Evolutionary conservation across 106 monocot species (phyloP), one percentile per base, ranked within the genome.

Genomic region (Ottelia alismoides): DNA sequence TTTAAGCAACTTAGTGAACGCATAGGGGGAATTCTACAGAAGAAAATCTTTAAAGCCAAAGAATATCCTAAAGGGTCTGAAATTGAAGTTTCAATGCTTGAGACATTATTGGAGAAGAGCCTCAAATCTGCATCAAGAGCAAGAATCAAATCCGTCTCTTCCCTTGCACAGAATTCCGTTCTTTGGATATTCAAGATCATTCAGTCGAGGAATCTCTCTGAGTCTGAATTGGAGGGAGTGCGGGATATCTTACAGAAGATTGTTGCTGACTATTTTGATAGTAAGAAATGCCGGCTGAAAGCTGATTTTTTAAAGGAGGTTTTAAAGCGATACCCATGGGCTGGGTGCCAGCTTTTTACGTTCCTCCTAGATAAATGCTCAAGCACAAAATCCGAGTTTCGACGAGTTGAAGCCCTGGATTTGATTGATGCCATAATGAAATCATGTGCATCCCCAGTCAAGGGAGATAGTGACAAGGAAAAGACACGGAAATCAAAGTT

Each of bases 131-230:
- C 82, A 24, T 82, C 90, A 1, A 82, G 82, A 30, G 69, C 82
- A 22, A 70, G 77, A n/a, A 49, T 64, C 49, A 89, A 74, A 55
- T 57, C 58, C 0, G 67, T 90, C 12, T 62, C 82, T 52, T 66
- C 62, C 64, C 27, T 90, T 19, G 81, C 85, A 30, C 79, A 98
- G 52, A 67, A 60, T 46, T 78, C 85, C 0, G 53, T 77, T 32
- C 83, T 85, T 66, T 98, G 98, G 98, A 31, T 98, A 22, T 50
- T 90, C 31, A 90, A 98, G 57, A 63, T 98, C 48, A 75, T 86
- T 14, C 66, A 76, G 24, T 71, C 82, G 2, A 70, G 72, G 57
- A 77, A 73, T 28, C 71, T 62, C 27, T 29, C 79, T 0, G 66
- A 70, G 30, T 58, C 76, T 23, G 72, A 86, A 52, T 60, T 82